Base-by-base conservation (phyloP, 2,329 filamentous ascomycete species). In the Beauveria medogensis region DNA sequence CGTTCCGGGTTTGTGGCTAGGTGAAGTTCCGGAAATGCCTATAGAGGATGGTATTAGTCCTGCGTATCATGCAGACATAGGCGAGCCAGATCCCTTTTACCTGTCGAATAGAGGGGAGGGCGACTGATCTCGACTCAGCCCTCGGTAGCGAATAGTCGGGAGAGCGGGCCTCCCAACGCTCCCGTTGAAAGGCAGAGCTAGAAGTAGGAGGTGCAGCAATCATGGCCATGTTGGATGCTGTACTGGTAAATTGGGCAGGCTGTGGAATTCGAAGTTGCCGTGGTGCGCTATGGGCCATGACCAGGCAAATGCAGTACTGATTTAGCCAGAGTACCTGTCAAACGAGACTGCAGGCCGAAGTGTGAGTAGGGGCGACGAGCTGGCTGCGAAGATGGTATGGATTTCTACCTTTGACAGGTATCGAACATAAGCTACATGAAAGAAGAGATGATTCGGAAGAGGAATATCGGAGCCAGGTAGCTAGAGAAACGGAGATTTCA, bases 71-170 rank as follows among this genome's bases (percentile, higher is more conserved):
- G 14, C 16, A 12, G 22, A 9, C 40, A 14, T 60, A 8, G 3
- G 48, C 5, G 20, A 5, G 14, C 26, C 5, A 22, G 41, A 24
- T 18, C 3, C 20, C 9, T 5, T 16, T 60, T 77, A 82, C 80
- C 78, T 82, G 77, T 65, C 78, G 75, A 55, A 84, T 82, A 1
- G 81, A 79, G 22, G 81, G 81, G 24, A 84, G 72, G 41, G 75
- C 74, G 34, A 80, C 68, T 62, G 71, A 69, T 63, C 76, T 73
- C n/a, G 69, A 68, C 58, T 80, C 76, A 20, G 67, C 66, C 59
- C 72, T 72, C 52, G 72, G 70, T 30, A 70, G 68, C 20, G 70
- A 68, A 40, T 70, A 72, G 34, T 76, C 74, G 37, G 71, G 62
- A 20, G 70, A 69, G 63, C 68, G 62, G 37, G 72, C 68, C 57